Conservation (phyloP, 495 filamentous ascomycete species). For the Neurospora hispaniola region DNA sequence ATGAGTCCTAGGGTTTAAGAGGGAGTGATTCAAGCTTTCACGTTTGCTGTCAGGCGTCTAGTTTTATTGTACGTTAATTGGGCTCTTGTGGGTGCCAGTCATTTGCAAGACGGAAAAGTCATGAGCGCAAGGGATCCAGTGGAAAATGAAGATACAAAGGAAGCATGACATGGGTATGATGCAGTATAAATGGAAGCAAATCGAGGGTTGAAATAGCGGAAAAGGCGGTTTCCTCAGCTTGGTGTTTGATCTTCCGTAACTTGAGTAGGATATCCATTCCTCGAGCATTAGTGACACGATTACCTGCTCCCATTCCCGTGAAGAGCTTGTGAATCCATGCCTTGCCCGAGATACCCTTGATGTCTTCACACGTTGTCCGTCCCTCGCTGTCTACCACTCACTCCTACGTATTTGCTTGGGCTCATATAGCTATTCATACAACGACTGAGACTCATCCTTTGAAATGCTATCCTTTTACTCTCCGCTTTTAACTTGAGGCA, state of each 20-base stretch:
- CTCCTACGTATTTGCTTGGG: no score
- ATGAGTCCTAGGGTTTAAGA: background rate
- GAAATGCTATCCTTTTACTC: no score
- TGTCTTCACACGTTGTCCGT: background rate
- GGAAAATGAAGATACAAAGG: background rate
- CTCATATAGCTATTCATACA: no score
- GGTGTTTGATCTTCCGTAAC: background rate
- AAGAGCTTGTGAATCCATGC: background rate
- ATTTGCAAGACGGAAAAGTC: background rate
- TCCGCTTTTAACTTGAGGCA: background rate
- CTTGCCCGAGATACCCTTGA: background rate
- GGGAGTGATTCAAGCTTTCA: background rate
- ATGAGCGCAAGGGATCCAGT: background rate
- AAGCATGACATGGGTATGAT: background rate
- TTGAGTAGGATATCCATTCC: background rate
- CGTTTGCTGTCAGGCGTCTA: background rate
- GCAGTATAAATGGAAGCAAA: background rate
- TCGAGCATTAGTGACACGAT: background rate
- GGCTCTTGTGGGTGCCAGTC: background rate
- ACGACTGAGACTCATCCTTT: no score
- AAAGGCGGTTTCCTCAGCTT: background rate
- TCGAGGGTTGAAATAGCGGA: background rate
- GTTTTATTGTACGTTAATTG: background rate
- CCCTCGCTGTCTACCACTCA: background rate
- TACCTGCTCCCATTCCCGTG: background rate